Conservation (phyloP, 495 filamentous ascomycete species). For the Trichoderma orchidacearum region DNA sequence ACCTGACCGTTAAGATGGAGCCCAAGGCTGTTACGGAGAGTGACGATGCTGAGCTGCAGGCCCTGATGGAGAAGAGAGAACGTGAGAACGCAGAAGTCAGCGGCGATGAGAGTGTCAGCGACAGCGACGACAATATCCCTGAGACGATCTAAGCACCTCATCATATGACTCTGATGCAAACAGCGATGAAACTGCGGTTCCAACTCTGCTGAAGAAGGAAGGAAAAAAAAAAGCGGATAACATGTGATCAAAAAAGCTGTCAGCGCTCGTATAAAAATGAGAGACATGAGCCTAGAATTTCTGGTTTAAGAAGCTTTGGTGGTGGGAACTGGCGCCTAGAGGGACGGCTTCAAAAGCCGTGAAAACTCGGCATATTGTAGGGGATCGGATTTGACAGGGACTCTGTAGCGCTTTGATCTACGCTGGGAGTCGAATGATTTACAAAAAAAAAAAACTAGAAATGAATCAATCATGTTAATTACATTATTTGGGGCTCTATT, state of each 20-base stretch:
- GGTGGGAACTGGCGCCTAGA: not conserved
- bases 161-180: not conserved
- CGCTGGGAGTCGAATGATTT: not conserved
- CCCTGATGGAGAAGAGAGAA: conserved; percentile 97
- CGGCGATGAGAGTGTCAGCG: conserved; percentile 87
- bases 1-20: conserved; percentile 84
- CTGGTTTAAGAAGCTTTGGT: not conserved
- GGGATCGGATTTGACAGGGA: not conserved
- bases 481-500: too few relatives aligned
- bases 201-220: not conserved
- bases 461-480: not conserved
- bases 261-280: not conserved
- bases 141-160: conserved; percentile 23
- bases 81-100: conserved; percentile 94
- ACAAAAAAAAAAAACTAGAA: not conserved
- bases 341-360: not conserved
- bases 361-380: not conserved
- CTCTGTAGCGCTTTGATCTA: not conserved
- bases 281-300: not conserved
- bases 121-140: conserved; percentile 67
- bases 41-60: conserved; percentile 91
- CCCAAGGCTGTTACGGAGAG: conserved; percentile 98
- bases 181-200: not conserved
- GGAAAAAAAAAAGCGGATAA: not conserved
- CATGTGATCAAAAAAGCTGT: not conserved